phyloP scores from a whole-genome alignment of 148 eudicot genomes.

The Simmondsia chinensis region DNA sequence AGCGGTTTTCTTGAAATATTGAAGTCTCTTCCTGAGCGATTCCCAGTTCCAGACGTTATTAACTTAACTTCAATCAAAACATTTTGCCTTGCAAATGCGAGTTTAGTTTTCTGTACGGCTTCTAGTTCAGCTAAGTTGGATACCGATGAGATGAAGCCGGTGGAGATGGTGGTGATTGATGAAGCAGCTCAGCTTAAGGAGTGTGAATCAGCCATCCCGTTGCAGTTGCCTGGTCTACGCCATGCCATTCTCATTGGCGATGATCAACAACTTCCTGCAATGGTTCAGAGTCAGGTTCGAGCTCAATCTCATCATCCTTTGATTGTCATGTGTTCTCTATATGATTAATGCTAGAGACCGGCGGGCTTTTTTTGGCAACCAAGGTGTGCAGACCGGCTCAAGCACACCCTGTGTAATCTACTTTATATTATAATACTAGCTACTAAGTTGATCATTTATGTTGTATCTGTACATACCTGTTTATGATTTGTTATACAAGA shows the following conservation, averaged over 20 bases:
- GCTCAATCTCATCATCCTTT: too few relatives aligned
- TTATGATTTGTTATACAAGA: too few relatives aligned
- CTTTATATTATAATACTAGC: too few relatives aligned
- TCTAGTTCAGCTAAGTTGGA: constrained; percentile 32
- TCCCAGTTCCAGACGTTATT: neutral
- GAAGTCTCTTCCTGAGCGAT: constrained; percentile 11
- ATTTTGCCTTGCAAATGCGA: constrained; percentile 31
- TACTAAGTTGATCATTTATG: too few relatives aligned
- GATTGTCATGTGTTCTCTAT: too few relatives aligned
- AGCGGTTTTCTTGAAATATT: constrained; percentile 8
- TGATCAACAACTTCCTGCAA: constrained; percentile 48
- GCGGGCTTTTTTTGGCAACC: too few relatives aligned
- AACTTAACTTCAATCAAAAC: neutral
- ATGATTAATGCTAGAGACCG: too few relatives aligned
- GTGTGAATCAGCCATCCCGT: constrained; percentile 47
- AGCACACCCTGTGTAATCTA: too few relatives aligned
- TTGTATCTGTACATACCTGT: too few relatives aligned
- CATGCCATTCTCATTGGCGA: constrained; percentile 51
- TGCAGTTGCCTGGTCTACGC: constrained; percentile 30
- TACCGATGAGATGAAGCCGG: neutral
- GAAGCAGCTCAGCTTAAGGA: constrained; percentile 74
- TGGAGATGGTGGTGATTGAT: constrained; percentile 32
- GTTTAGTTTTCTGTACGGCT: constrained; percentile 49
- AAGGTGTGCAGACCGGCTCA: too few relatives aligned
- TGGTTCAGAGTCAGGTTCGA: constrained; percentile 34